phyloP scores from a whole-genome alignment of 2,329 filamentous ascomycete species.

The Fusarium sp. region DNA sequence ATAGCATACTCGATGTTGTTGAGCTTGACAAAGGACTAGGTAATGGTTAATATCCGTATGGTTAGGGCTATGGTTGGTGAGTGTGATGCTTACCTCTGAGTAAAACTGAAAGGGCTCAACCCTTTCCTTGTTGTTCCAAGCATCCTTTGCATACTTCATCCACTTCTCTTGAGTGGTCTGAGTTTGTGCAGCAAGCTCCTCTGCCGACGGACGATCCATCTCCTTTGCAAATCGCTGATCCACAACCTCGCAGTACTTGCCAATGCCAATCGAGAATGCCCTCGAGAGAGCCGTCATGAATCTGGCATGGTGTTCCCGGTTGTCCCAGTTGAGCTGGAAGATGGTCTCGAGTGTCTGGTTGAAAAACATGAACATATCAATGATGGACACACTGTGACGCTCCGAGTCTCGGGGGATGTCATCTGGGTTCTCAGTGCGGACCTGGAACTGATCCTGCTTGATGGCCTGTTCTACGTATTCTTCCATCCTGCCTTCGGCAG shows the following conservation, averaged over 20 bases:
- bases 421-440: slow-evolving; percentile 73
- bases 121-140: slow-evolving; percentile 91
- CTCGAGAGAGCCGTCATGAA: slow-evolving; percentile 97
- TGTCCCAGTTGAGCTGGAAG: slow-evolving; percentile 88
- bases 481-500: slow-evolving; percentile 82
- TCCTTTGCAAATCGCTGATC: slow-evolving; percentile 88
- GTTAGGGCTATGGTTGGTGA: neutral
- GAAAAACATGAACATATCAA: slow-evolving; percentile 94
- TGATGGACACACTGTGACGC: slow-evolving; percentile 90
- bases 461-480: slow-evolving; percentile 91
- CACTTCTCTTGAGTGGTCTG: slow-evolving; percentile 92
- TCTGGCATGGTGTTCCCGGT: slow-evolving; percentile 91
- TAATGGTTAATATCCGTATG: slow-evolving; percentile 44
- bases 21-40: slow-evolving; percentile 92
- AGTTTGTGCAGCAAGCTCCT: slow-evolving; percentile 82
- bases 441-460: slow-evolving; percentile 87
- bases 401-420: slow-evolving; percentile 80
- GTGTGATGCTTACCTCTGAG: slow-evolving; percentile 73
- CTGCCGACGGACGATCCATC: slow-evolving; percentile 91
- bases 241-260: slow-evolving; percentile 90
- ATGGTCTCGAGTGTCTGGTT: slow-evolving; percentile 92
- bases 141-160: slow-evolving; percentile 92
- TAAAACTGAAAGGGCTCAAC: slow-evolving; percentile 98
- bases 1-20: slow-evolving; percentile 98
- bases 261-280: slow-evolving; percentile 83